These are phyloP conservation scores for Elymus sibiricus DNA, from an alignment of 176 grass and related monocot genomes.

Conservation along the genomic window DNA sequence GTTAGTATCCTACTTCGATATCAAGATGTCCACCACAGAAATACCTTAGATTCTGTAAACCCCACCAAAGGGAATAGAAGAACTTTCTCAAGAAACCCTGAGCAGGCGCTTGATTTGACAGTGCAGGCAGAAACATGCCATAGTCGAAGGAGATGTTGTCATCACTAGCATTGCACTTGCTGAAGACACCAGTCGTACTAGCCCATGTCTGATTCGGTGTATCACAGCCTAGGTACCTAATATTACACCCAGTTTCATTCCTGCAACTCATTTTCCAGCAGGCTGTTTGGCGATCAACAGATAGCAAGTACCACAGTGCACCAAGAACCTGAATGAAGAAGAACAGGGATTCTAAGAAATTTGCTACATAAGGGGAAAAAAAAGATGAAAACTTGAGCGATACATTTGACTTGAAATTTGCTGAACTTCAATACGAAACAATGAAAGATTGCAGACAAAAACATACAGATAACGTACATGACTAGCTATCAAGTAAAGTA, in stretches of 20 bases:
- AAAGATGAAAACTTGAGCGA: not conserved
- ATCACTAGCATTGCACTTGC: conserved; percentile 38
- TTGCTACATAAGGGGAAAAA: not conserved
- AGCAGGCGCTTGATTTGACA: conserved; percentile 61
- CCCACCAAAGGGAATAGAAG: conserved; percentile 99
- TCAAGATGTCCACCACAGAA: not conserved
- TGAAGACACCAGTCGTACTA: conserved; percentile 45
- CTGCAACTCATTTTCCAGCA: conserved; percentile 83
- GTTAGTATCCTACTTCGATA: not conserved
- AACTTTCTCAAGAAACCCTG: conserved; percentile 74
- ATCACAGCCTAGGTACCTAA: conserved; percentile 74
- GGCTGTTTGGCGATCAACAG: conserved; percentile 80
- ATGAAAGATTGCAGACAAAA: not conserved
- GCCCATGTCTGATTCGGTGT: conserved; percentile 38
- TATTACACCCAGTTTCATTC: conserved; percentile 43
- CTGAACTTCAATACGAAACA: not conserved
- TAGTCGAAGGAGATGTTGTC: conserved; percentile 34
- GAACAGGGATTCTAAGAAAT: conserved; percentile 12
- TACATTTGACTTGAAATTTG: not conserved
- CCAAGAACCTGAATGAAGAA: conserved; percentile 65
- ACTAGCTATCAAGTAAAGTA: conserved; percentile 97
- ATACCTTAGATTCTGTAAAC: conserved; percentile 97
- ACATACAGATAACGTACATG: conserved; percentile 55
- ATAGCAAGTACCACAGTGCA: conserved; percentile 83
- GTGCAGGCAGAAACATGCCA: conserved; percentile 76